Evolutionary conservation across 2,329 filamentous ascomycete species (phyloP).

Genomic region (Colletotrichum cereale): DNA sequence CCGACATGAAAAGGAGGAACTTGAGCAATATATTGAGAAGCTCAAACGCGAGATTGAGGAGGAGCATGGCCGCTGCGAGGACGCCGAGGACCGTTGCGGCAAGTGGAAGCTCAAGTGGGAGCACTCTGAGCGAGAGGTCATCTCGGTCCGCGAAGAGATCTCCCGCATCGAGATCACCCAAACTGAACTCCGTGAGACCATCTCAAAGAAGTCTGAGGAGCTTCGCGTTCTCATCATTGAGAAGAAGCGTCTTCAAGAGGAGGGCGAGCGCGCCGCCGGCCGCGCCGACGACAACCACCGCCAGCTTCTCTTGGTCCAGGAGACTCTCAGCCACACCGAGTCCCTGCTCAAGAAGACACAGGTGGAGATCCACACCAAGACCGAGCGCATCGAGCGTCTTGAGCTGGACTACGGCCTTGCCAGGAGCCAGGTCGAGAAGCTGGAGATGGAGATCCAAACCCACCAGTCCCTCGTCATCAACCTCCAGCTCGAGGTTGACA

Average conservation of each 20-base stretch:
- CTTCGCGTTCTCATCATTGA: conserved; percentile 18
- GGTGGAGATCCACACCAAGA: conserved; percentile 24
- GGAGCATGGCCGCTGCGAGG: conserved; percentile 25
- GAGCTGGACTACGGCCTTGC: conserved; percentile 8
- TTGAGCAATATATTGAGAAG: conserved; percentile 16
- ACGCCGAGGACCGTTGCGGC: conserved; percentile 25
- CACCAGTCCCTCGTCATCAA: conserved; percentile 12
- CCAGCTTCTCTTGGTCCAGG: conserved; percentile 21
- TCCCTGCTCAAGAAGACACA: conserved; percentile 22
- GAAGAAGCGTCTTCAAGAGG: conserved; percentile 35
- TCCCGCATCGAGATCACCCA: conserved; percentile 9
- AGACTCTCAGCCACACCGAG: conserved; percentile 26
- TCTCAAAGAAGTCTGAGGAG: conserved; percentile 29
- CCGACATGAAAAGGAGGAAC: conserved; percentile 24
- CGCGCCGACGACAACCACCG: conserved; percentile 31
- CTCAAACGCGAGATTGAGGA: conserved; percentile 25
- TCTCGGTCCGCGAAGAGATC: conserved; percentile 27
- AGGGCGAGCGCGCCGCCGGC: conserved; percentile 10
- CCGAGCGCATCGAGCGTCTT: conserved; percentile 23
- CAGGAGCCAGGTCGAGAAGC: background rate
- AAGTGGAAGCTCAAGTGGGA: conserved; percentile 37
- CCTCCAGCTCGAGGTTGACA: conserved; percentile 27
- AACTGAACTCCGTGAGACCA: conserved; percentile 22
- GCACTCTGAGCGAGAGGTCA: conserved; percentile 26
- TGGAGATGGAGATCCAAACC: conserved; percentile 14